phyloP scores from a whole-genome alignment of 768 basidiomycete species.

The Leccinellum rugosiceps region DNA sequence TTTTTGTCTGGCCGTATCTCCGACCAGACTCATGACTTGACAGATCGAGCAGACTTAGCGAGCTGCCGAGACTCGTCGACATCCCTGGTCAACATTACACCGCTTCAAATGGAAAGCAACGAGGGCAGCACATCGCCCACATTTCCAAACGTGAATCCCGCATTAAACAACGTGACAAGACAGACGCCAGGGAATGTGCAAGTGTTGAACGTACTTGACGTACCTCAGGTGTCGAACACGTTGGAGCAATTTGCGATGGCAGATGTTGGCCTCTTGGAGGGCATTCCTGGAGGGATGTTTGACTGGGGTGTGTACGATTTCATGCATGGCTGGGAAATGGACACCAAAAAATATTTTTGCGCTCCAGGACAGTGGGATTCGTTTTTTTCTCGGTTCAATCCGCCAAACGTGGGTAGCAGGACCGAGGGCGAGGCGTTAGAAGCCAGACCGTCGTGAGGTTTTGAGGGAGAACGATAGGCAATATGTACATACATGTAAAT shows the following conservation, averaged over 20 bases:
- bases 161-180: conserved; percentile 51
- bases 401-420: conserved; percentile 7
- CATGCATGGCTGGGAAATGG: background rate
- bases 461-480: background rate
- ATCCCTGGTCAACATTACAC: conserved; percentile 57
- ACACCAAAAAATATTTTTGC: background rate
- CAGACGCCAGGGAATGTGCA: conserved; percentile 54
- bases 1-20: conserved; percentile 8
- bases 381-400: conserved; percentile 65
- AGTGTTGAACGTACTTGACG: conserved; percentile 74
- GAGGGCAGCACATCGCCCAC: conserved; percentile 21
- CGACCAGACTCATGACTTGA: background rate
- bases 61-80: conserved; percentile 20
- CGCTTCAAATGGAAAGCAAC: conserved; percentile 38
- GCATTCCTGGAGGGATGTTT: conserved; percentile 81
- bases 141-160: conserved; percentile 69
- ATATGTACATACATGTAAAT: conserved; percentile 21
- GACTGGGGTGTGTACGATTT: conserved; percentile 68
- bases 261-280: conserved; percentile 69
- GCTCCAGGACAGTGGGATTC: conserved; percentile 74
- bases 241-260: conserved; percentile 65
- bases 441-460: background rate
- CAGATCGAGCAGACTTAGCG: conserved; percentile 15
- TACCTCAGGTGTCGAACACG: conserved; percentile 48
- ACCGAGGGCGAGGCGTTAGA: background rate